Evolutionary conservation across 306 rosid species (phyloP), one percentile per base, ranked within the genome.

Genomic region (Crotalaria pallida): DNA sequence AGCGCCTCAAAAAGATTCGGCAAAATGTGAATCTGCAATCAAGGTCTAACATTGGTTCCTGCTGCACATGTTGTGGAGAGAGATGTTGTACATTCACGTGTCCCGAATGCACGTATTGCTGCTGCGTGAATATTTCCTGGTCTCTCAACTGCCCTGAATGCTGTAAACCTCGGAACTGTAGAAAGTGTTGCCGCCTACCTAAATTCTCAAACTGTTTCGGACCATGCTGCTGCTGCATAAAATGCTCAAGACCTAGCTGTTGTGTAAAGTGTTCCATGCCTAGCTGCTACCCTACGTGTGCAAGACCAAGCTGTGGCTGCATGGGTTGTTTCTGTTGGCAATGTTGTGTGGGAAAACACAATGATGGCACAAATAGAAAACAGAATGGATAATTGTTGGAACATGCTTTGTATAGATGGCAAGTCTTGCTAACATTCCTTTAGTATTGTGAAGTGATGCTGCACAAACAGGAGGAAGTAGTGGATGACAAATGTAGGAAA

Each of bases 1-100:
- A 69, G 44, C 93, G 80, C 48, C 91, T 95, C 0, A 83, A 84
- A 43, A 91, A 80, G 84, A 89, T 95, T 63, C 65, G 92, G 15
- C 89, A 81, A 56, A 81, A 40, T 47, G 64, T 72, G 10, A 51
- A 26, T 9, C 40, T 57, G 55, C 84, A 75, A 10, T 77, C 88
- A 12, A 70, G 75, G 50, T 74, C 84, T 10, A 45, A 41, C 38
- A 7, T 47, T 1, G 1, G 61, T 33, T 66, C 70, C 18, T 5
- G 38, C 11, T 71, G 76, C 15, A 66, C 75, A 59, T 86, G 92
- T 75, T 81, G 85, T 29, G 73, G 38, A 67, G 31, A 79, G 17
- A 88, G 80, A 51, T 45, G 81, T 31, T 81, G 82, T 41, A 79
- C 11, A 69, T 83, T 80, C 0, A 81, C 72, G 73, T 80, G 78